phyloP scores from a whole-genome alignment of 371 early-diverging fungal genomes.

The Rhizomucor pusillus region DNA sequence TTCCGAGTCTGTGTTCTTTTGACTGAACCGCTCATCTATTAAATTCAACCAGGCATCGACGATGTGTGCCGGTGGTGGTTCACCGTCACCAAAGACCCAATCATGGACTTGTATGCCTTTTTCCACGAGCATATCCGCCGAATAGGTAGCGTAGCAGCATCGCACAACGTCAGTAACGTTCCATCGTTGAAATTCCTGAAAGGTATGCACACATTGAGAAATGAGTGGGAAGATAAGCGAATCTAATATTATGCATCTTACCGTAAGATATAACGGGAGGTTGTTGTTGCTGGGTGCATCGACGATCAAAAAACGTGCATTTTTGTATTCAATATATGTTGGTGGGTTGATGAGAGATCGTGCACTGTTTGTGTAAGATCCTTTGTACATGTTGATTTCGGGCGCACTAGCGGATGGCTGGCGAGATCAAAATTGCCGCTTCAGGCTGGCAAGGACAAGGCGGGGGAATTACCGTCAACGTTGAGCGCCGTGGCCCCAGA shows the following conservation, averaged over 20 bases:
- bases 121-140: slow-evolving; percentile 57
- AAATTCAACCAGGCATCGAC: slow-evolving; percentile 79
- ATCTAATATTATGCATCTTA: slow-evolving; percentile 6
- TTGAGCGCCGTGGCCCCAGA: too few relatives aligned
- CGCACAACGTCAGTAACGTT: slow-evolving; percentile 85
- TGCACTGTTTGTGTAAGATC: slow-evolving; percentile 6
- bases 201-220: neutral
- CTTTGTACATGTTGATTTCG: neutral
- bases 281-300: slow-evolving; percentile 53
- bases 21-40: slow-evolving; percentile 54
- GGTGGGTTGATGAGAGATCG: slow-evolving; percentile 49
- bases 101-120: slow-evolving; percentile 80
- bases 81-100: slow-evolving; percentile 86
- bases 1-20: slow-evolving; percentile 5
- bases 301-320: slow-evolving; percentile 45
- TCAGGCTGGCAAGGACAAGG: too few relatives aligned
- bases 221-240: neutral
- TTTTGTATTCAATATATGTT: slow-evolving; percentile 45
- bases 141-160: slow-evolving; percentile 91
- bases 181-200: slow-evolving; percentile 47
- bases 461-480: too few relatives aligned
- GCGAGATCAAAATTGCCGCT: too few relatives aligned
- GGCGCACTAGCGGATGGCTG: too few relatives aligned
- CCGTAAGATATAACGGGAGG: slow-evolving; percentile 44
- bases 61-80: slow-evolving; percentile 73